Conservation (phyloP, 2,329 filamentous ascomycete species). For the Trichoderma lentiforme region DNA sequence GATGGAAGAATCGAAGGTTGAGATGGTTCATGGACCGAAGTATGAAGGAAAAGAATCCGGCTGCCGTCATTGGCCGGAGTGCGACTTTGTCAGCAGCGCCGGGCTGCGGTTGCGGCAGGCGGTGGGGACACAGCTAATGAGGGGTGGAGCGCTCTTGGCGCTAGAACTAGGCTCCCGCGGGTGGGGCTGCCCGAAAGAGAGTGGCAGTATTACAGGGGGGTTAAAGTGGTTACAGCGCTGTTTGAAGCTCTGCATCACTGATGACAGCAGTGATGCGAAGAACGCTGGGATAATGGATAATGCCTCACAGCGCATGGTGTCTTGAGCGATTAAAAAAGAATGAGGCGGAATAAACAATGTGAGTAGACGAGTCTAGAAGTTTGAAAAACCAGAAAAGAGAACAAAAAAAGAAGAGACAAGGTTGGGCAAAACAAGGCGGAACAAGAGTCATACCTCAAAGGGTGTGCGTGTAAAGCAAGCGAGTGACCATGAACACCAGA, state of each 20-base stretch:
- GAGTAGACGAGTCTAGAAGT: neutral
- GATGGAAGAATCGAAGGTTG: constrained; percentile 1
- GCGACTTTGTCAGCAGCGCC: neutral
- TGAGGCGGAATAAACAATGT: neutral
- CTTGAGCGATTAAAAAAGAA: neutral
- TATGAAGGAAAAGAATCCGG: neutral
- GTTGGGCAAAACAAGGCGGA: neutral
- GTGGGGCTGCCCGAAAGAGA: constrained; percentile 1
- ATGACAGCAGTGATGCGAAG: neutral
- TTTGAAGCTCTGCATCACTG: neutral
- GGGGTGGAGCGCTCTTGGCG: neutral
- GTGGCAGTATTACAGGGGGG: neutral
- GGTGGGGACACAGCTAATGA: neutral
- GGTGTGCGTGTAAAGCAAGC: neutral
- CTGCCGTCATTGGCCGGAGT: neutral
- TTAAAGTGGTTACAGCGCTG: neutral
- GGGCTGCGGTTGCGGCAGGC: neutral
- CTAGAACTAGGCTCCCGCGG: constrained; percentile 14
- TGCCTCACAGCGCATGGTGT: neutral
- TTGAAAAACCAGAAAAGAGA: neutral
- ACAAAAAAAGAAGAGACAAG: neutral
- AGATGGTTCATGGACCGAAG: neutral
- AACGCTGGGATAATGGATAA: neutral
- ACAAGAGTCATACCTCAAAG: neutral
- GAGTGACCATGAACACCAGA: neutral